These are phyloP conservation scores for Mycena vitilis DNA, from an alignment of 768 basidiomycete genomes.

Conservation along the genomic window DNA sequence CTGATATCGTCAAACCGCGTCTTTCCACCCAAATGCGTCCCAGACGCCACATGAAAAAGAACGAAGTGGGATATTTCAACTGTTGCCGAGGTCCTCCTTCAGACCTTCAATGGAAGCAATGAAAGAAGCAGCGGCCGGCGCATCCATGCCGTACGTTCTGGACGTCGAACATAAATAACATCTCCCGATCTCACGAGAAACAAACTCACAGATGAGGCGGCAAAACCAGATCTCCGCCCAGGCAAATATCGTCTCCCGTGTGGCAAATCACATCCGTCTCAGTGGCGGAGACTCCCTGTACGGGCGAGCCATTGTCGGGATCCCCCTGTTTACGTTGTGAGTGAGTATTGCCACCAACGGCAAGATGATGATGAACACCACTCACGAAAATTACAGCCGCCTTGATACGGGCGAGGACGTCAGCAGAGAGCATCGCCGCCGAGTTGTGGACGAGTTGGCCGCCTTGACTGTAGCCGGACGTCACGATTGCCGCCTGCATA, in stretches of 20 bases:
- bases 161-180: background rate
- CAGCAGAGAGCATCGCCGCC: constrained; percentile 46
- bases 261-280: constrained; percentile 46
- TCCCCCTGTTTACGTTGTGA: constrained; percentile 41
- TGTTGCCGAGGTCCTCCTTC: background rate
- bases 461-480: constrained; percentile 42
- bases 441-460: constrained; percentile 53
- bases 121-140: constrained; percentile 7
- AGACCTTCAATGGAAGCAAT: constrained; percentile 8
- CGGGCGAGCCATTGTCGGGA: constrained; percentile 45
- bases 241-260: constrained; percentile 47
- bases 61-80: no score
- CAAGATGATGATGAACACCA: background rate
- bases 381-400: constrained; percentile 48
- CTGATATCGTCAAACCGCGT: no score
- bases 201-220: constrained; percentile 36
- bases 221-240: constrained; percentile 39
- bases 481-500: constrained; percentile 37
- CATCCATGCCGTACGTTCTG: constrained; percentile 12
- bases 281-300: constrained; percentile 44
- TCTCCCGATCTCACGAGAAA: background rate
- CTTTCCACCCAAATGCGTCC: no score
- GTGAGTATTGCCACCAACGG: background rate
- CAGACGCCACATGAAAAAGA: no score
- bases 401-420: constrained; percentile 41